Percentiles rank a stretch among this genome's conserved stretches.
phyloP scores from a whole-genome alignment of 2,329 filamentous ascomycete species.

The Aureobasidium sp. region DNA sequence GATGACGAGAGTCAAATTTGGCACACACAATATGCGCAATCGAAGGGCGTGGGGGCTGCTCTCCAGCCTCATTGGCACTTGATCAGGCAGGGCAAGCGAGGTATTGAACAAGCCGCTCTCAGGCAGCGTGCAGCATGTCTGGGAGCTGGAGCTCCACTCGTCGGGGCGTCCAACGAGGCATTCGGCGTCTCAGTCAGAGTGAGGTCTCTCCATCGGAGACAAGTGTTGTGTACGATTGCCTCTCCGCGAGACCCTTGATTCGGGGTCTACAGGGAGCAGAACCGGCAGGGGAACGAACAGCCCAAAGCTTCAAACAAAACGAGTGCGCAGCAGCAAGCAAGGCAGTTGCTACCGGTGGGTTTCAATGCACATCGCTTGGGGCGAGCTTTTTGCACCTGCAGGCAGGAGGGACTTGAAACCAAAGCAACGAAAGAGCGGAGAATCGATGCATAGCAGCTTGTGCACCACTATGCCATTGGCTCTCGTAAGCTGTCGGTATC shows the following conservation, averaged over 20 bases:
- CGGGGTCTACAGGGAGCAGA: neutral
- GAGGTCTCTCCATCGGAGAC: neutral
- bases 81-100: constrained; percentile 9
- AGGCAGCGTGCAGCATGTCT: neutral
- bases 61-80: constrained; percentile 10
- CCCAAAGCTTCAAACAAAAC: neutral
- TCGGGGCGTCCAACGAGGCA: neutral
- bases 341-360: constrained; percentile 4
- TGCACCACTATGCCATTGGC: constrained; percentile 8
- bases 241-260: constrained; percentile 3
- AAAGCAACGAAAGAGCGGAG: constrained; percentile 11
- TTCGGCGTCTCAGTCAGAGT: neutral
- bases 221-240: neutral
- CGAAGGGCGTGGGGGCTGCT: neutral
- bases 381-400: constrained; percentile 11
- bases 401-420: constrained; percentile 10
- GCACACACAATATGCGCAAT: neutral
- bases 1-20: neutral
- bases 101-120: neutral
- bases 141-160: neutral
- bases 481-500: neutral
- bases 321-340: constrained; percentile 8
- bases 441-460: constrained; percentile 2
- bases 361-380: constrained; percentile 10
- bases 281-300: neutral